Evolutionary conservation across 1,284 basidiomycete genomes (phyloP).

Genomic region (Marasmius fiardii): DNA sequence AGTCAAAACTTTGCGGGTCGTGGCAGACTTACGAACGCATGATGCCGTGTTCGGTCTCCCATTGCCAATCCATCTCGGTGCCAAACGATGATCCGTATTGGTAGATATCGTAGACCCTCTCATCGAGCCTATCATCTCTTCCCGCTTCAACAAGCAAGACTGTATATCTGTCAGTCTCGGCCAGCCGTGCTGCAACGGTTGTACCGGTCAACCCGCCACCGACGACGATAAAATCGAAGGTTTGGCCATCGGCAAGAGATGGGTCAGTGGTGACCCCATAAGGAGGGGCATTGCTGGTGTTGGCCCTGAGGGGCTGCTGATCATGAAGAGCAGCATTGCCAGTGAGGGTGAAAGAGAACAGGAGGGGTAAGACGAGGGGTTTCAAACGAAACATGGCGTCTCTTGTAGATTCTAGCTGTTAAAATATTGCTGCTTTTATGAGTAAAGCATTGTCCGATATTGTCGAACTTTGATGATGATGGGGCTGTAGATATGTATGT

Average conservation of each 20-base stretch:
- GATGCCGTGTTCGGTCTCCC: conserved; percentile 44
- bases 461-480: too few species aligned
- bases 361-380: not conserved
- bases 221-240: conserved; percentile 67
- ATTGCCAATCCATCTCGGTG: conserved; percentile 46
- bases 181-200: conserved; percentile 58
- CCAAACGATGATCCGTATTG: conserved; percentile 44
- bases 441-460: too few species aligned
- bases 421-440: too few species aligned
- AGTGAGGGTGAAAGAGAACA: not conserved
- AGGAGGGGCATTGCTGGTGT: too few species aligned
- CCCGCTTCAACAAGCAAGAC: conserved; percentile 61
- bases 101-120: conserved; percentile 46
- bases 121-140: conserved; percentile 42
- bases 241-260: conserved; percentile 29
- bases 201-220: conserved; percentile 64
- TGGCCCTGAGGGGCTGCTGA: too few species aligned
- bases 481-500: too few species aligned
- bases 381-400: not conserved
- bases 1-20: not conserved
- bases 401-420: not conserved
- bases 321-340: conserved; percentile 18
- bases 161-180: conserved; percentile 44
- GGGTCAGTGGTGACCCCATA: conserved; percentile 33
- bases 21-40: conserved; percentile 39